phyloP scores from a whole-genome alignment of 2,329 filamentous ascomycete species.

The Fusarium sp. region DNA sequence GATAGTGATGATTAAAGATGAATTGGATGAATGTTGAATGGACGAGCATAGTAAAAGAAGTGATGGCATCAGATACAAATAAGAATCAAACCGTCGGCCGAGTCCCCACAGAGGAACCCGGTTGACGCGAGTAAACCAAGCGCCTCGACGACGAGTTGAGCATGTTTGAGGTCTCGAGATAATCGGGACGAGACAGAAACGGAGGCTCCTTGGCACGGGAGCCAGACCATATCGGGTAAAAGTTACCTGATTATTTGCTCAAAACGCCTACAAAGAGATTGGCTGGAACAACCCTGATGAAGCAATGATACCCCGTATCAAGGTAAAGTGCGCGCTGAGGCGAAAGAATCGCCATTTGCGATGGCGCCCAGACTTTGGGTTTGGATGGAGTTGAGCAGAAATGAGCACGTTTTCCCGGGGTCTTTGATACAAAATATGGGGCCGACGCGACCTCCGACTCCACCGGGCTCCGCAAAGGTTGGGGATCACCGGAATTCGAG shows the following conservation, averaged over 20 bases:
- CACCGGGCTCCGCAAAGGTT: conserved; percentile 25
- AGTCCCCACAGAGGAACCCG: conserved; percentile 33
- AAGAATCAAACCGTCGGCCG: conserved; percentile 35
- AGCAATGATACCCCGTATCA: conserved; percentile 11
- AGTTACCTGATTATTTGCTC: conserved; percentile 46
- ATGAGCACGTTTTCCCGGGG: conserved; percentile 57
- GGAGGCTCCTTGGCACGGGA: conserved; percentile 38
- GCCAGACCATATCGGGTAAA: conserved; percentile 43
- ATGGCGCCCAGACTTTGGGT: neutral
- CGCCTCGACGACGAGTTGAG: conserved; percentile 28
- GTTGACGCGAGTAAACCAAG: conserved; percentile 6
- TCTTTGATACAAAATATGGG: conserved; percentile 23
- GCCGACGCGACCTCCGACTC: conserved; percentile 18
- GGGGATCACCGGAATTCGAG: conserved; percentile 15
- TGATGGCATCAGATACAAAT: conserved; percentile 47
- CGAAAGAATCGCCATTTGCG: conserved; percentile 7
- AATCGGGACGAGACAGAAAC: conserved; percentile 19
- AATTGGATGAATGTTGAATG: conserved; percentile 9
- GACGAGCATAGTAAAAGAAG: conserved; percentile 24
- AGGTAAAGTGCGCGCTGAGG: conserved; percentile 4
- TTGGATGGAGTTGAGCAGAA: conserved; percentile 52
- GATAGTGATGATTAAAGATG: conserved; percentile 17
- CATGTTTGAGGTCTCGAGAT: conserved; percentile 34
- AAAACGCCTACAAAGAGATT: conserved; percentile 25
- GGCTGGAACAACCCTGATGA: conserved; percentile 27